Conservation (phyloP, 768 basidiomycete genomes). For the Coprinopsis cinerea region DNA sequence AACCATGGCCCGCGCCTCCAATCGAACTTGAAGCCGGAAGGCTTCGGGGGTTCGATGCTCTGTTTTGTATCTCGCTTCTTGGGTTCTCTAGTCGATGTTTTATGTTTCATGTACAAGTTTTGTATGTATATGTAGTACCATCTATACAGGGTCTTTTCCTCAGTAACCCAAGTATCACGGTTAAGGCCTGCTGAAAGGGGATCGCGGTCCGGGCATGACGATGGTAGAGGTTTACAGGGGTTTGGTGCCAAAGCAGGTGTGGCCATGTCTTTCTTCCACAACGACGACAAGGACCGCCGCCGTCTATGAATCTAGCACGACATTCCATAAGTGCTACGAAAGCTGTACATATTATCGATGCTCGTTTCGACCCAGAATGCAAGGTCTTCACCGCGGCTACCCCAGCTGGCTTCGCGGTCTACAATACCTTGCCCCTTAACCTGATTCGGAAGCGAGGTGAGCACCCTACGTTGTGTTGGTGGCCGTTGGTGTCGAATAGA, state of each 20-base stretch:
- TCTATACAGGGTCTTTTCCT: background rate
- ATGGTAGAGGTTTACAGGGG: background rate
- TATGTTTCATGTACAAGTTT: slow-evolving; percentile 10
- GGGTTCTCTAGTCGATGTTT: slow-evolving; percentile 11
- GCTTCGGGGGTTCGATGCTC: background rate
- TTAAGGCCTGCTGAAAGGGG: too few species aligned
- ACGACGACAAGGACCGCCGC: slow-evolving; percentile 4
- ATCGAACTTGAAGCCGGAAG: background rate
- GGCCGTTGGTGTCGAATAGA: background rate
- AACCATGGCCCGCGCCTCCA: background rate
- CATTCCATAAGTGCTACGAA: slow-evolving; percentile 74
- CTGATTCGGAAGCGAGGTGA: slow-evolving; percentile 79
- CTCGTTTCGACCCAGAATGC: slow-evolving; percentile 74
- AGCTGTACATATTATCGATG: slow-evolving; percentile 72
- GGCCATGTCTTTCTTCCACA: slow-evolving; percentile 10
- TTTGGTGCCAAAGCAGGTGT: background rate
- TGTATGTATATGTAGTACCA: slow-evolving; percentile 8
- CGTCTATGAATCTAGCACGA: slow-evolving; percentile 79
- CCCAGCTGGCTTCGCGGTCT: slow-evolving; percentile 78
- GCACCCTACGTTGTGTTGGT: slow-evolving; percentile 15
- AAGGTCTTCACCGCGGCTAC: slow-evolving; percentile 77
- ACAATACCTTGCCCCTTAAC: slow-evolving; percentile 68
- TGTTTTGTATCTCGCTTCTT: slow-evolving; percentile 6
- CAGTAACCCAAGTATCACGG: too few species aligned
- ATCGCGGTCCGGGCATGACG: background rate